These are phyloP conservation scores for Pseudopyricularia cyperi DNA, from an alignment of 2,329 filamentous ascomycete genomes.

Conservation along the genomic window DNA sequence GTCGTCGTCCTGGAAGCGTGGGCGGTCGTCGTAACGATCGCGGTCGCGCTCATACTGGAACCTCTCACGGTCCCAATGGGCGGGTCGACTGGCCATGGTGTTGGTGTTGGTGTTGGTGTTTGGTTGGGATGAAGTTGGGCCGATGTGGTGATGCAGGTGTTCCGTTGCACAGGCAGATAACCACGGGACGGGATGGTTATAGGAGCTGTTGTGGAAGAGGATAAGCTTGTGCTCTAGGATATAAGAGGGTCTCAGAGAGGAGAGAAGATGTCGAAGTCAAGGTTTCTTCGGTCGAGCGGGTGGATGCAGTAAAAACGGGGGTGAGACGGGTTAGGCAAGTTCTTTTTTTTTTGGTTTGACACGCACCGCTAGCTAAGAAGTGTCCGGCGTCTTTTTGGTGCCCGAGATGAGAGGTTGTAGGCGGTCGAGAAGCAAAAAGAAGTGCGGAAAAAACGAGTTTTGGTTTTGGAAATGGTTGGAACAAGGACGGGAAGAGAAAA, in stretches of 20 bases:
- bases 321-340: not conserved
- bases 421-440: not conserved
- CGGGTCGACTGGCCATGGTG: conserved; percentile 16
- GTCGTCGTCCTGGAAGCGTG: conserved; percentile 38
- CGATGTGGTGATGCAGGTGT: not conserved
- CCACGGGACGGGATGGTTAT: too few species aligned
- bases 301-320: not conserved
- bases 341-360: not conserved
- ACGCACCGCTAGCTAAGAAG: not conserved
- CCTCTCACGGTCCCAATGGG: conserved; percentile 44
- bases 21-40: conserved; percentile 35
- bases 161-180: not conserved
- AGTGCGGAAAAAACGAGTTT: not conserved
- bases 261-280: not conserved
- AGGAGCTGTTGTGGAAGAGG: not conserved
- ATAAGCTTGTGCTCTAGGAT: not conserved
- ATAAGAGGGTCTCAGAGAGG: not conserved
- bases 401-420: too few species aligned
- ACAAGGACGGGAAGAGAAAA: too few species aligned
- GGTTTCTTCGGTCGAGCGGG: not conserved
- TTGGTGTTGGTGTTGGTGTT: not conserved
- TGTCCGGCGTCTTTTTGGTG: not conserved
- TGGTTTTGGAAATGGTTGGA: conserved; percentile 1
- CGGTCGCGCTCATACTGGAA: conserved; percentile 30
- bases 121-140: not conserved